Conservation (phyloP, 257 asterid genomes). For the Primulina tabacum region DNA sequence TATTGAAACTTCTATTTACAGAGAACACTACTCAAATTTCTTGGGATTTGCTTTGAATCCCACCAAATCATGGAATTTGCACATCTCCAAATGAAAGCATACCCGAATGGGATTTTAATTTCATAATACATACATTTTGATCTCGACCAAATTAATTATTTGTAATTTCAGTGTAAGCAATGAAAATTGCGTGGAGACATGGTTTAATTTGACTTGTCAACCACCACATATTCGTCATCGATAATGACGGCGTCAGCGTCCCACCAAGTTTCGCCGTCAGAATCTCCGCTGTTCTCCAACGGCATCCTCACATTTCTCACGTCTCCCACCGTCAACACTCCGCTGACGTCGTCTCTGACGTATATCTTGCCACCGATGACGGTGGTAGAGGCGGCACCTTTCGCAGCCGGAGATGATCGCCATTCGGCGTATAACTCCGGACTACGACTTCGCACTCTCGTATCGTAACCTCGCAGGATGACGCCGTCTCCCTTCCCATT, state of each 20-base stretch:
- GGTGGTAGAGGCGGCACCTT: slow-evolving; percentile 21
- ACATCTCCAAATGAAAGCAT: neutral
- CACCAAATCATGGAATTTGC: too few relatives aligned
- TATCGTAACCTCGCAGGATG: slow-evolving; percentile 55
- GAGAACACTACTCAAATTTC: neutral
- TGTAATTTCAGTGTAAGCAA: neutral
- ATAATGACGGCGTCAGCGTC: slow-evolving; percentile 71
- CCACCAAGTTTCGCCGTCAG: slow-evolving; percentile 67
- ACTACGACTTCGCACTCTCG: slow-evolving; percentile 44
- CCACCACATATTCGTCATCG: slow-evolving; percentile 36
- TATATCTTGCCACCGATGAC: slow-evolving; percentile 45
- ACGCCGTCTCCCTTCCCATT: slow-evolving; percentile 42
- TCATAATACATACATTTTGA: too few relatives aligned
- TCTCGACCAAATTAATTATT: too few relatives aligned
- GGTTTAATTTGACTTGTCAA: neutral
- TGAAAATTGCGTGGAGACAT: neutral
- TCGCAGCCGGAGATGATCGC: slow-evolving; percentile 32
- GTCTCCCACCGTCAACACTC: slow-evolving; percentile 74
- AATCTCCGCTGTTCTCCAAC: slow-evolving; percentile 40
- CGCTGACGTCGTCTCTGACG: slow-evolving; percentile 56
- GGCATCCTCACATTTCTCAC: slow-evolving; percentile 61
- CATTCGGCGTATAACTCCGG: slow-evolving; percentile 73
- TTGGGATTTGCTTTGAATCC: neutral
- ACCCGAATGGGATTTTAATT: neutral
- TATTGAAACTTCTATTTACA: neutral